These are phyloP conservation scores for Pythium dissimile DNA, from an alignment of 352 stramenopile genomes.

Conservation along the genomic window DNA sequence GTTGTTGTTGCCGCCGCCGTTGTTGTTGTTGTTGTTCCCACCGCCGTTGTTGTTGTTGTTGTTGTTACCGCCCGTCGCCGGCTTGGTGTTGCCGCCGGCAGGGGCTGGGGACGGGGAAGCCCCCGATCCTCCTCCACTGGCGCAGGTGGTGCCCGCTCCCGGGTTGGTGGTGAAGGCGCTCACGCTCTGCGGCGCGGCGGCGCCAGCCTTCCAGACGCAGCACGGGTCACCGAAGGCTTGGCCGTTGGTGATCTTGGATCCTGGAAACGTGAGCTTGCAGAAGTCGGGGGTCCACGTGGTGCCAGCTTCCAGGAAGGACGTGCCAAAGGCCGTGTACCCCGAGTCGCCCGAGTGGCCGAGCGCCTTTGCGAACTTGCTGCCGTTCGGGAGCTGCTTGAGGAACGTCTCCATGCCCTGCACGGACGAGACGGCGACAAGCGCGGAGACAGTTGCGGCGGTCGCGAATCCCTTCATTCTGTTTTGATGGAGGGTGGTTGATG, in stretches of 20 bases:
- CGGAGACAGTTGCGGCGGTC: constrained; percentile 25
- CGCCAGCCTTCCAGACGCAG: constrained; percentile 34
- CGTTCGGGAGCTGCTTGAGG: constrained; percentile 23
- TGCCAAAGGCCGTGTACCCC: constrained; percentile 20
- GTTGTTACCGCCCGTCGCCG: neutral
- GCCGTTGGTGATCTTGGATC: constrained; percentile 42
- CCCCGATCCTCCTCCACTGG: too few relatives aligned
- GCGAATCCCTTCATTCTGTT: constrained; percentile 20
- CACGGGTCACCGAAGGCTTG: constrained; percentile 54
- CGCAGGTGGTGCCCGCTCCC: constrained; percentile 6
- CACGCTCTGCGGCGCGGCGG: constrained; percentile 7
- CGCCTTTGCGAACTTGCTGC: constrained; percentile 11
- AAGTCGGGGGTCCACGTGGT: constrained; percentile 26
- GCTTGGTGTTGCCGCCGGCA: constrained; percentile 2
- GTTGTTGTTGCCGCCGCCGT: neutral
- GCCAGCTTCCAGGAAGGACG: constrained; percentile 28
- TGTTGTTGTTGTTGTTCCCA: neutral
- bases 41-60: neutral
- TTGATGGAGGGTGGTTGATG: neutral
- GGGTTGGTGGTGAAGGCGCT: constrained; percentile 16
- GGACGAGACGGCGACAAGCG: constrained; percentile 72
- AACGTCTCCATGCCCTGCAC: constrained; percentile 48
- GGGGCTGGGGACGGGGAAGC: neutral
- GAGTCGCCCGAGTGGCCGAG: constrained; percentile 5
- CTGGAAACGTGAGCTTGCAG: constrained; percentile 37